phyloP scores from a whole-genome alignment of 78 protist genomes.

The Dictyostelium firmibasis region DNA sequence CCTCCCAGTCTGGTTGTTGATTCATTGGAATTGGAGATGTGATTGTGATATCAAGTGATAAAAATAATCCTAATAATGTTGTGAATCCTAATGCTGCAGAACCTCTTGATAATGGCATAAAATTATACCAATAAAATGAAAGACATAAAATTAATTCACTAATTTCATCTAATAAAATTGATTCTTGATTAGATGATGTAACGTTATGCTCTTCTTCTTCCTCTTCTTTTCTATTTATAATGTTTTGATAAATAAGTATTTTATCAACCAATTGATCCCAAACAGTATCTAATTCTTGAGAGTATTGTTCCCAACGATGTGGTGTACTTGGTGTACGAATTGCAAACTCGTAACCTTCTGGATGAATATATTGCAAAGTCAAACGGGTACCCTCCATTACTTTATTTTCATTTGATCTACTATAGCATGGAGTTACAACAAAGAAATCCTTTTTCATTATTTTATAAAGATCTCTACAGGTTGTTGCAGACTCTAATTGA shows the following conservation, averaged over 20 bases:
- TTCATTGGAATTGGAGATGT: background rate
- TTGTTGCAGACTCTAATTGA: background rate
- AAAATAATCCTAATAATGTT: slow-evolving; percentile 49
- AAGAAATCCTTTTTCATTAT: slow-evolving; percentile 72
- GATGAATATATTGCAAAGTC: slow-evolving; percentile 62
- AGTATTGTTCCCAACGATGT: slow-evolving; percentile 78
- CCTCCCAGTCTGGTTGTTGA: slow-evolving; percentile 88
- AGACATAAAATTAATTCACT: slow-evolving; percentile 57
- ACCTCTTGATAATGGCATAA: slow-evolving; percentile 90
- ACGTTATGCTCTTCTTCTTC: background rate
- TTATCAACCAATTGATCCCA: slow-evolving; percentile 2
- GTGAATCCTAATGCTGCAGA: slow-evolving; percentile 81
- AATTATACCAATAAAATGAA: slow-evolving; percentile 88
- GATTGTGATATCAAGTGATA: slow-evolving; percentile 74
- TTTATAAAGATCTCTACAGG: slow-evolving; percentile 39
- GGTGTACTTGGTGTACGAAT: slow-evolving; percentile 89
- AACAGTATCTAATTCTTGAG: slow-evolving; percentile 42
- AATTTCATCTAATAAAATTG: background rate
- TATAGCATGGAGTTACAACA: slow-evolving; percentile 85
- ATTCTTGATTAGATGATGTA: background rate
- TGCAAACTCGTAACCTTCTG: slow-evolving; percentile 83
- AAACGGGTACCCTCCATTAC: slow-evolving; percentile 87
- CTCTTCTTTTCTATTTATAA: background rate
- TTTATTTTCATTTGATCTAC: background rate
- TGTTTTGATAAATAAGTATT: background rate